Percentiles rank a stretch among this genome's conserved stretches.
These are phyloP conservation scores for Talaromyces albobiverticillius DNA, from an alignment of 2,329 filamentous ascomycete genomes.

Conservation along the genomic window DNA sequence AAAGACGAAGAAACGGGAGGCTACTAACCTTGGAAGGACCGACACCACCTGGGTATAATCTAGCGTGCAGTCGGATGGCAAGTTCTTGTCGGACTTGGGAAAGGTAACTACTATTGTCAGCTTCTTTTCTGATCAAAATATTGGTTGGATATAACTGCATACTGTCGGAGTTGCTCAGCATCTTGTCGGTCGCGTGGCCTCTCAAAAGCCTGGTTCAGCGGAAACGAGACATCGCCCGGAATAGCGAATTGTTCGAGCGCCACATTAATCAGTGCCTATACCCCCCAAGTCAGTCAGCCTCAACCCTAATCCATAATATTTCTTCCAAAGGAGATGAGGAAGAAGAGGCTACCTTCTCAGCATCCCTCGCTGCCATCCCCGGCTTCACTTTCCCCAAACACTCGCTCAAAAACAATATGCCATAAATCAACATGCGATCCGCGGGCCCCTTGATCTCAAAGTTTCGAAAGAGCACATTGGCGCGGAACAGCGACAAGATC, in stretches of 20 bases:
- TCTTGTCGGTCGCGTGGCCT: constrained; percentile 81
- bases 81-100: constrained; percentile 92
- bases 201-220: constrained; percentile 95
- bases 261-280: constrained; percentile 79
- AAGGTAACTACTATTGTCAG: constrained; percentile 49
- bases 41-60: constrained; percentile 76
- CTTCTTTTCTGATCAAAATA: no score
- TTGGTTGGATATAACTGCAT: no score
- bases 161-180: constrained; percentile 83
- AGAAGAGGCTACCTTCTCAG: constrained; percentile 59
- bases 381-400: constrained; percentile 85
- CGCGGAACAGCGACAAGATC: constrained; percentile 86
- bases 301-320: neutral
- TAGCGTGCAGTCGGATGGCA: constrained; percentile 73
- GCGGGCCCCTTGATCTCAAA: constrained; percentile 98
- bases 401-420: constrained; percentile 91
- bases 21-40: constrained; percentile 60
- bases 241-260: constrained; percentile 95
- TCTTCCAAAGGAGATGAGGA: neutral
- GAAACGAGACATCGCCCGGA: constrained; percentile 88
- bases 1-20: neutral
- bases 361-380: constrained; percentile 61
- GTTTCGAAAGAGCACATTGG: constrained; percentile 98
- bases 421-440: constrained; percentile 92
- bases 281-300: neutral